phyloP scores from a whole-genome alignment of 805 yeast genomes.

The Ogataea degrootiae region DNA sequence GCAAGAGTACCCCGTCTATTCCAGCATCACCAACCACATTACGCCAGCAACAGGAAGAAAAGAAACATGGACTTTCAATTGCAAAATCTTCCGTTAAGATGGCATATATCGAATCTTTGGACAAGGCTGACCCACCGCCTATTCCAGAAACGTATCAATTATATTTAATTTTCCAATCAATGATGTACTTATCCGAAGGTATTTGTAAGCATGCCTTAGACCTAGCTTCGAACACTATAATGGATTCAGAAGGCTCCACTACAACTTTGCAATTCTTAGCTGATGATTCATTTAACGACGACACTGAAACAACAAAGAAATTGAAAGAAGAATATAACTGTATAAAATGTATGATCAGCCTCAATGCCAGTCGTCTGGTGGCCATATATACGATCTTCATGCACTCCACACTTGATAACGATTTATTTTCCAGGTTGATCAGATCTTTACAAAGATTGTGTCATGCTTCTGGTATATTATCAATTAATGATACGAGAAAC shows the following conservation, averaged over 20 bases:
- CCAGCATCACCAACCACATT: conserved; percentile 10
- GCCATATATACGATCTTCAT: conserved; percentile 47
- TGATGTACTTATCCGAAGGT: conserved; percentile 62
- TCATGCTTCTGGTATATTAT: conserved; percentile 78
- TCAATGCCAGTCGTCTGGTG: conserved; percentile 38
- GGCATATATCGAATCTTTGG: conserved; percentile 68
- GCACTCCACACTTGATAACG: conserved; percentile 65
- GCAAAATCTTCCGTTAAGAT: conserved; percentile 45
- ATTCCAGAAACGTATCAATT: conserved; percentile 59
- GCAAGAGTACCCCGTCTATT: background rate
- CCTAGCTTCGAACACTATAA: conserved; percentile 26
- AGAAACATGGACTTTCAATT: conserved; percentile 32
- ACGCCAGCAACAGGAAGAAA: conserved; percentile 9
- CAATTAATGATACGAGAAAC: conserved; percentile 52
- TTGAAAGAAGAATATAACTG: conserved; percentile 8
- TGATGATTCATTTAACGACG: conserved; percentile 12
- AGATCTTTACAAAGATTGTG: conserved; percentile 76
- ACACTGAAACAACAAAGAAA: conserved; percentile 5
- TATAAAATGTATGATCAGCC: conserved; percentile 26
- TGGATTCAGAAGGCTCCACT: conserved; percentile 2
- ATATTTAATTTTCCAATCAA: conserved; percentile 50
- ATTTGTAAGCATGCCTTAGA: conserved; percentile 49
- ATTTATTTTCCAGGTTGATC: conserved; percentile 60
- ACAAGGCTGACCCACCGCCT: conserved; percentile 72
- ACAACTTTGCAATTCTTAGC: conserved; percentile 19